phyloP scores from a whole-genome alignment of 108 stramenopile species.

The Fistulifera solaris region DNA sequence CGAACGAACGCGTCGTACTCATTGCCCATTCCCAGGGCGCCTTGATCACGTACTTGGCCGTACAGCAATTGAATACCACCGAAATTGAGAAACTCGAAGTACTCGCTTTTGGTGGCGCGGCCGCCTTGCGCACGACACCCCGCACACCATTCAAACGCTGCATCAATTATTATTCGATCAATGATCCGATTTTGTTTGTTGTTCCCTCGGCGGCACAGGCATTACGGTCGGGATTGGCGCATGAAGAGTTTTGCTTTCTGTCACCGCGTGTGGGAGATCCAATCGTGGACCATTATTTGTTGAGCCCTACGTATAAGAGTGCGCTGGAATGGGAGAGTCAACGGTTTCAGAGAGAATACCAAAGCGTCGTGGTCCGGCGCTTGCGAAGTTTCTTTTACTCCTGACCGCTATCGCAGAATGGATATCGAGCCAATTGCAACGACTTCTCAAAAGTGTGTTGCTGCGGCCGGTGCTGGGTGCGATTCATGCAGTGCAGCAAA shows the following conservation, averaged over 20 bases:
- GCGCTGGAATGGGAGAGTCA: constrained; percentile 77
- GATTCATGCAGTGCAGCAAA: background rate
- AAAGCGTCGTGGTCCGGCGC: constrained; percentile 10
- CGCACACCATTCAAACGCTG: constrained; percentile 71
- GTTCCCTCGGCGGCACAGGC: constrained; percentile 66
- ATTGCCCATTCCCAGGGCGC: constrained; percentile 87
- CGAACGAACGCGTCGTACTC: constrained; percentile 65
- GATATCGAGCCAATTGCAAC: background rate
- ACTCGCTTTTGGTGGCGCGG: constrained; percentile 67
- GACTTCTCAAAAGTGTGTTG: constrained; percentile 2
- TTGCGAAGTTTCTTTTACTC: background rate
- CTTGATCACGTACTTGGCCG: constrained; percentile 70
- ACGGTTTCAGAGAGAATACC: constrained; percentile 49
- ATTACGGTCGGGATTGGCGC: constrained; percentile 46
- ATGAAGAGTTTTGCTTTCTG: constrained; percentile 54
- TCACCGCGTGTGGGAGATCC: constrained; percentile 65
- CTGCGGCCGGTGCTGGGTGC: background rate
- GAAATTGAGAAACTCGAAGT: constrained; percentile 80
- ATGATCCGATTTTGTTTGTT: constrained; percentile 77
- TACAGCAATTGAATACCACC: constrained; percentile 39
- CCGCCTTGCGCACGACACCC: constrained; percentile 45
- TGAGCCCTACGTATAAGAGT: constrained; percentile 70
- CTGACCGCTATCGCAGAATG: background rate
- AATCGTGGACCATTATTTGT: constrained; percentile 62
- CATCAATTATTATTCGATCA: constrained; percentile 82